Evolutionary conservation across 2,329 filamentous ascomycete genomes (phyloP), one percentile per base, ranked within the genome.

Genomic region (Alternaria consortialis): DNA sequence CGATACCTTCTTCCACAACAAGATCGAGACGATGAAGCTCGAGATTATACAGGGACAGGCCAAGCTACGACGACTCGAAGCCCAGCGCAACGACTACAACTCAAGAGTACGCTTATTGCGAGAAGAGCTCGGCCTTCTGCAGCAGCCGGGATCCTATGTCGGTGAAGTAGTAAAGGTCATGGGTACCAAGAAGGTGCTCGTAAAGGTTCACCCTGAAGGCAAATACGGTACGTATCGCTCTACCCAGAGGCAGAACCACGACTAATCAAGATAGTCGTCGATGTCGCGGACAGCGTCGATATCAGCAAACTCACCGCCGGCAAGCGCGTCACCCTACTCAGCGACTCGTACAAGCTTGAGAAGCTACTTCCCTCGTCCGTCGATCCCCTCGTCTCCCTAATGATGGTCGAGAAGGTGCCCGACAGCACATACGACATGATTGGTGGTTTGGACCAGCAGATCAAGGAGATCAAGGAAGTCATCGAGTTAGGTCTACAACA

Each of bases 361-460:
- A 97, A 97, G 85, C 96, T 98, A 84, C 89, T 99, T 9, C 95
- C 95, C 20, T 98, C 95, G 56, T 99, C 95, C 20, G 95, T 99
- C 77, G 95, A 99, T 77, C 95, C 95, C 37, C 91, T 99, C 60
- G 95, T 99, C 58, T 99, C 95, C 36, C 91, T 99, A 79, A 99
- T 99, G 95, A 99, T 99, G 95, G 95, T 99, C 53, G 95, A 99
- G 80, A 99, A 99, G 86, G 95, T 99, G 15, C 95, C 95, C 15
- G 95, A 99, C 85, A 97, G 93, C 84, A 99, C 95, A 78, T 99
- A 99, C 85, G 95, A 99, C 83, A 99, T 99, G 95, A 99, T 99
- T 80, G 95, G 95, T 82, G 95, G 95, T 70, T 84, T 99, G 64
- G 95, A 99, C 79, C 94, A 99, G 80, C 95, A 99, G 80, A 98